Base-by-base conservation (phyloP, 2,329 filamentous ascomycete species). In the Chrysosporium queenslandicum region DNA sequence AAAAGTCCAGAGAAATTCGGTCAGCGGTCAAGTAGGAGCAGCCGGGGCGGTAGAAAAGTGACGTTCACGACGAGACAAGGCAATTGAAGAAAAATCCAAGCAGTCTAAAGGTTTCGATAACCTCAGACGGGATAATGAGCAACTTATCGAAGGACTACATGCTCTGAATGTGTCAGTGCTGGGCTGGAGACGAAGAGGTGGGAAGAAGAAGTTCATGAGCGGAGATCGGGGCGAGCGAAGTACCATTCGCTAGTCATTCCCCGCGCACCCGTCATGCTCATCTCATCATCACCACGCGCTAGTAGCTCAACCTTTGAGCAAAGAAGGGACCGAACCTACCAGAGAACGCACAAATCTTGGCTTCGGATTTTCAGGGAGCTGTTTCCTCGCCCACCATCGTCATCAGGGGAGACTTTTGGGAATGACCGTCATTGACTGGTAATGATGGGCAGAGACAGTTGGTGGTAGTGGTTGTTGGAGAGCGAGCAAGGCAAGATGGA, bases 121-220 rank as follows among this genome's bases (percentile, higher is more conserved):
- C 53, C 40, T 50, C 29, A 39, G 41, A 51, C 47, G 39, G 47
- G 32, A 50, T 14, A 32, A 50, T 39, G 29, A 39, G 45, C 55
- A 60, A 60, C 62, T 63, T 57, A 59, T 60, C 56, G 56, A 56
- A 53, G 32, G 14, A 64, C 53, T 52, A 55, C 55, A 57, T 57
- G 55, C 55, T 52, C 40, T 55, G 53, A 34, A 36, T n/a, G 32
- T 20, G 30, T 27, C 30, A 4, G 39, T 43, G 34, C 23, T 36
- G 46, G 39, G 30, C 21, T 16, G 29, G 68, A 62, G 59, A 61
- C 57, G 58, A 60, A 53, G 54, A 58, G 51, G 57, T 56, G 57
- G 52, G 59, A 60, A 54, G 59, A 60, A 61, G 50, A 47, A 47
- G 60, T 57, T 57, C 57, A 55, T 55, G 55, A 57, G 57, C 60